These are phyloP conservation scores for Populus nigra DNA, from an alignment of 345 rosid genomes.

Conservation along the genomic window DNA sequence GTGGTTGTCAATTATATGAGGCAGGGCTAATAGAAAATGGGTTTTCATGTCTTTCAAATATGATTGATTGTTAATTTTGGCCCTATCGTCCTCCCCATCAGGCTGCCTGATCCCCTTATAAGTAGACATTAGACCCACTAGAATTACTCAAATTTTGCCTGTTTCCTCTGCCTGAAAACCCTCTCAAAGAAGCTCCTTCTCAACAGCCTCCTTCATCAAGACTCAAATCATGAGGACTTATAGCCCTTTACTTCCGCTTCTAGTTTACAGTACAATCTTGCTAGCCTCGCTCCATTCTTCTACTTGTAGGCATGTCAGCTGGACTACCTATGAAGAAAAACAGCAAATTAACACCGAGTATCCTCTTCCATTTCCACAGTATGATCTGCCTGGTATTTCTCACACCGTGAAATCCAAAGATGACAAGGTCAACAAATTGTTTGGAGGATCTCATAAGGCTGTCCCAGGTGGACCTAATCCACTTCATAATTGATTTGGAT, in stretches of 20 bases:
- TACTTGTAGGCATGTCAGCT: constrained; percentile 22
- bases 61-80: background rate
- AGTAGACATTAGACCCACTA: background rate
- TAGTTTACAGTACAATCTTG: constrained; percentile 20
- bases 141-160: background rate
- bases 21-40: background rate
- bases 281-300: constrained; percentile 21
- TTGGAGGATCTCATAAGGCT: constrained; percentile 18
- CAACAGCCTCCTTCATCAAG: background rate
- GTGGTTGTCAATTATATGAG: background rate
- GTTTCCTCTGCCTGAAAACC: background rate
- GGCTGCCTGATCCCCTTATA: constrained; percentile 3
- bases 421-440: constrained; percentile 11
- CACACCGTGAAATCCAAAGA: background rate
- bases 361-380: constrained; percentile 15
- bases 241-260: constrained; percentile 14
- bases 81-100: background rate
- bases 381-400: constrained; percentile 11
- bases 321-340: constrained; percentile 11
- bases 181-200: background rate
- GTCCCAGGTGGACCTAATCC: constrained; percentile 64
- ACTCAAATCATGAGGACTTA: constrained; percentile 19
- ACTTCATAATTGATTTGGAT: constrained; percentile 45
- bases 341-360: constrained; percentile 1
- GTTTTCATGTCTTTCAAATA: background rate